Conservation (phyloP, 164 flowering plant species). For the Santalum album region DNA sequence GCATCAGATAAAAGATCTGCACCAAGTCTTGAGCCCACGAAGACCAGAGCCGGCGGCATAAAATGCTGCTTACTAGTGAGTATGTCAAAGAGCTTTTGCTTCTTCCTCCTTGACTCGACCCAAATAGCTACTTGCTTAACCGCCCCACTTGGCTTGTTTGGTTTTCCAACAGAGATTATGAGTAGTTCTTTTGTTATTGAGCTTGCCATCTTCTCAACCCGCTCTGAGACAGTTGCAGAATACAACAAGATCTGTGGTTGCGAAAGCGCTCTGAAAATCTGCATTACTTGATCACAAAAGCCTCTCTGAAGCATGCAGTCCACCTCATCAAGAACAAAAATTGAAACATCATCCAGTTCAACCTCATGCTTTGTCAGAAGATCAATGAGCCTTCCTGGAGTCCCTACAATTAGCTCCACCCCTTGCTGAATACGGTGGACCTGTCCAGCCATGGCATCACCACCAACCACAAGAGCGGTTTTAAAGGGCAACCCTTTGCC, state of each 20-base stretch:
- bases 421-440: constrained; percentile 69
- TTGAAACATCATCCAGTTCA: constrained; percentile 47
- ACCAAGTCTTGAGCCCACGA: constrained; percentile 79
- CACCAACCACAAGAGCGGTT: constrained; percentile 92
- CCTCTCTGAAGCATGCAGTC: constrained; percentile 92
- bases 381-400: constrained; percentile 94
- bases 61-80: constrained; percentile 74
- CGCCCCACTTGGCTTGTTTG: constrained; percentile 44
- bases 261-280: constrained; percentile 61
- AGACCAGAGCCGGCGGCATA: constrained; percentile 76
- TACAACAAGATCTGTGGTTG: constrained; percentile 78
- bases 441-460: constrained; percentile 85
- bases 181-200: constrained; percentile 44
- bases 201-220: constrained; percentile 59
- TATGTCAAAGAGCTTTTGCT: constrained; percentile 84
- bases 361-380: constrained; percentile 70
- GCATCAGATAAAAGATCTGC: constrained; percentile 88
- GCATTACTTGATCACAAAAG: constrained; percentile 84
- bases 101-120: constrained; percentile 84
- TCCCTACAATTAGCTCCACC: constrained; percentile 68
- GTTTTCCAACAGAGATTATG: constrained; percentile 50
- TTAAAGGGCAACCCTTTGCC: constrained; percentile 83
- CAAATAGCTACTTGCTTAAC: constrained; percentile 81
- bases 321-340: constrained; percentile 80
- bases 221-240: constrained; percentile 69